Evolutionary conservation across 805 yeast species (phyloP).

Genomic region (Kregervanrija pseudodelftensis): DNA sequence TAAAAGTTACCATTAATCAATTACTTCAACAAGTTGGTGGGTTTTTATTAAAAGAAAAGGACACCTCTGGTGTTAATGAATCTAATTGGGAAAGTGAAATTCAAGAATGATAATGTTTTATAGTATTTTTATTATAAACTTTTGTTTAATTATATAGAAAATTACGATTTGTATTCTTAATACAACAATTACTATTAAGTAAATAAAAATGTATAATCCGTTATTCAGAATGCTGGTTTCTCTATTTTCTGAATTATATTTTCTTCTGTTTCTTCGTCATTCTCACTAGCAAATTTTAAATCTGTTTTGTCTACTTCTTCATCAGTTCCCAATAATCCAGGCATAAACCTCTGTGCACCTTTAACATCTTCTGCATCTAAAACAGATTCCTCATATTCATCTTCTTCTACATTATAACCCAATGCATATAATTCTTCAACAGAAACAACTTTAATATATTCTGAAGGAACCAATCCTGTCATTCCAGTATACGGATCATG

Average conservation of each 20-base stretch:
- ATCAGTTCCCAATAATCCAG: conserved; percentile 8
- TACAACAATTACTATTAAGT: too few species aligned
- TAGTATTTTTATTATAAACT: neutral
- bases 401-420: conserved; percentile 6
- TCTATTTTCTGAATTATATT: conserved; percentile 3
- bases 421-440: conserved; percentile 16
- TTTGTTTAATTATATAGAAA: neutral
- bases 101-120: conserved; percentile 3
- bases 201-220: too few species aligned
- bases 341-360: conserved; percentile 21
- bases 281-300: conserved; percentile 5
- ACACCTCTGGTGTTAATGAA: conserved; percentile 33
- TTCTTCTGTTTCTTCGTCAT: conserved; percentile 5
- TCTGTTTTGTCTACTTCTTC: conserved; percentile 8
- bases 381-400: conserved; percentile 19
- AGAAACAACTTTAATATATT: conserved; percentile 60
- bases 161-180: too few species aligned
- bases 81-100: conserved; percentile 49
- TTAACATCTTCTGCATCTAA: conserved; percentile 24
- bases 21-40: conserved; percentile 58
- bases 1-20: conserved; percentile 44
- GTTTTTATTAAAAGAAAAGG: conserved; percentile 29
- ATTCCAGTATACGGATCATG: conserved; percentile 67
- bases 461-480: conserved; percentile 93
- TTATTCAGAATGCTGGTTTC: neutral